Evolutionary conservation across 2,329 filamentous ascomycete genomes (phyloP).

Genomic region (Fusarium coicis): DNA sequence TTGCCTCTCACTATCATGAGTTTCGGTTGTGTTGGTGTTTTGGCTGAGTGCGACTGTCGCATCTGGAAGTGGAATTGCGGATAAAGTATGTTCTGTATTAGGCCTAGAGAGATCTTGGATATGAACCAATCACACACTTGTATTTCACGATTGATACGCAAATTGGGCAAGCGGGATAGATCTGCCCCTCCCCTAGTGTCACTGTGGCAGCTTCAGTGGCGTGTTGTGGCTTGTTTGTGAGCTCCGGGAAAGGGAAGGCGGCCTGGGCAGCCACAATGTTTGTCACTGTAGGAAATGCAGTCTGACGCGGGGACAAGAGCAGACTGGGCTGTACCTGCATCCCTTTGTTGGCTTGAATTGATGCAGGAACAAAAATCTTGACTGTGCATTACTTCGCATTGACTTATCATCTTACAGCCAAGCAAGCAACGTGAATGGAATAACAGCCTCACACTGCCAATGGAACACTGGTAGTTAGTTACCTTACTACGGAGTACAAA

Average conservation of each 20-base stretch:
- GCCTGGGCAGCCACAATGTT: not conserved
- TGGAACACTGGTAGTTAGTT: not conserved
- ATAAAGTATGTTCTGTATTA: not conserved
- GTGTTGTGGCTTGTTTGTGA: slow-evolving; percentile 20
- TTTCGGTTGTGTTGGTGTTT: slow-evolving; percentile 2
- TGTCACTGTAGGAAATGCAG: not conserved
- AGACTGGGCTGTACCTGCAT: slow-evolving; percentile 3
- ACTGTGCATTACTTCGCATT: not conserved
- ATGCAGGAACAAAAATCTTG: slow-evolving; percentile 1
- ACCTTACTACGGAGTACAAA: not conserved
- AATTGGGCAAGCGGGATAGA: slow-evolving; percentile 28
- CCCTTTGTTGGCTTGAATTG: not conserved
- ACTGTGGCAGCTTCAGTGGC: slow-evolving; percentile 21
- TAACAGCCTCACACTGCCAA: not conserved
- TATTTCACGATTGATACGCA: slow-evolving; percentile 8
- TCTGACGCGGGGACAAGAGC: slow-evolving; percentile 22
- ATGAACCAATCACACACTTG: slow-evolving; percentile 6
- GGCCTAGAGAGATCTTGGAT: slow-evolving; percentile 1
- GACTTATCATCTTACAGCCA: not conserved
- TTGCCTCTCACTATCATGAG: not conserved
- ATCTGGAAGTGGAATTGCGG: not conserved
- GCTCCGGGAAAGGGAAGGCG: slow-evolving; percentile 27
- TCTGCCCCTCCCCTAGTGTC: slow-evolving; percentile 9
- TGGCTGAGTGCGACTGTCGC: not conserved
- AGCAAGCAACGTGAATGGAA: not conserved